Evolutionary conservation across 805 yeast genomes (phyloP).

Genomic region (Tetrapisispora fleetii): DNA sequence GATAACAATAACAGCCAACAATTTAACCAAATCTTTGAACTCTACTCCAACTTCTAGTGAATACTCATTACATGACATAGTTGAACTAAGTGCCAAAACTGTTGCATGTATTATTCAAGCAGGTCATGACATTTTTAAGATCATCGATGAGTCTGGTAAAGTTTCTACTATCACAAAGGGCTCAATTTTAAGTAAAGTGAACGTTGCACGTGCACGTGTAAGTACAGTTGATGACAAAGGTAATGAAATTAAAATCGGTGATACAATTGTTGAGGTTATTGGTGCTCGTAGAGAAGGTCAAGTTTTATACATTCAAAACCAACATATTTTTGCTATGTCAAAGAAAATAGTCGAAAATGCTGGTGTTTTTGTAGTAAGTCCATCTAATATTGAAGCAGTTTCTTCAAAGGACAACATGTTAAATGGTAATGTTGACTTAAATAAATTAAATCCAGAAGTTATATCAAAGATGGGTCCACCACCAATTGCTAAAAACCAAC

Average conservation of each 20-base stretch:
- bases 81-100: constrained; percentile 72
- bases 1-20: constrained; percentile 86
- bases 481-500: constrained; percentile 37
- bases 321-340: constrained; percentile 68
- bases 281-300: constrained; percentile 87
- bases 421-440: constrained; percentile 47
- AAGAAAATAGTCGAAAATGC: constrained; percentile 73
- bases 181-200: constrained; percentile 71
- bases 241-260: constrained; percentile 78
- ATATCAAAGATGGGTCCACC: constrained; percentile 45
- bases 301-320: constrained; percentile 77
- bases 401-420: constrained; percentile 69
- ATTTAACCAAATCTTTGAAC: constrained; percentile 84
- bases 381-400: constrained; percentile 69
- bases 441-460: constrained; percentile 74
- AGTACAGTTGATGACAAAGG: constrained; percentile 87
- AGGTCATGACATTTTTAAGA: constrained; percentile 76
- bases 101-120: constrained; percentile 88
- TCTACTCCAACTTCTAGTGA: constrained; percentile 65
- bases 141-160: constrained; percentile 76
- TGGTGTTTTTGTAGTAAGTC: constrained; percentile 80
- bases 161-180: constrained; percentile 61
- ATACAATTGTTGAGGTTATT: constrained; percentile 73
- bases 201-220: constrained; percentile 59
- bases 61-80: constrained; percentile 81